Evolutionary conservation across 495 filamentous ascomycete genomes (phyloP), one percentile per base, ranked within the genome.

Genomic region (Daldinia childiae): DNA sequence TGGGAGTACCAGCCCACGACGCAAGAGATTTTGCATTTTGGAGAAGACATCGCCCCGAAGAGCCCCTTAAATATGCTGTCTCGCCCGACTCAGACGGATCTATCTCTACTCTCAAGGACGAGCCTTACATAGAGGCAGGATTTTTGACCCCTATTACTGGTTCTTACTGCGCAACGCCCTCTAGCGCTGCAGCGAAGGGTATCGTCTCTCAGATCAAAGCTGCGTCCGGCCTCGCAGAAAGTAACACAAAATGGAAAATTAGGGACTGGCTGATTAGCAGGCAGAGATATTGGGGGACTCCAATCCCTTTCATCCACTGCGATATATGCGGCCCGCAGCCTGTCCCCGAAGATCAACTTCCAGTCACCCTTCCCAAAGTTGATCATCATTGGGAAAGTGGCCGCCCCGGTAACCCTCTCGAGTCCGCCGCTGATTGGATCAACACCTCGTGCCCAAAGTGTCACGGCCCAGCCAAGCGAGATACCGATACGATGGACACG

Each of bases 401-500:
- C 6, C 91, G 90, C 68, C 83, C 84, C 14, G 93, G 93, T 0
- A 95, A 93, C 69, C 92, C 93, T 0, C 84, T 97, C 5, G 90
- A 93, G 60, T 84, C 88, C 19, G 85, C 86, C 29, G 79, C 87
- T 14, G 88, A 92, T 19, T 97, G 92, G 92, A 82, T 92, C 6
- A 87, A 93, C 70, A 92, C 89, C 0, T 71, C 82, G 0, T 97
- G 93, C 73, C 93, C 93, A 2, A 90, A 85, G 32, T 97, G 93
- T 68, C 80, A 82, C 9, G 84, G 86, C 4, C 79, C 85, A 4
- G 93, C 93, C 7, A 90, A 87, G 74, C 88, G 93, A 32, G 93
- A 97, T 73, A 97, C 93, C 2, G 93, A 97, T 75, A 97, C 93
- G 0, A 96, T 97, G 93, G 93, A 97, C 77, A 97, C 93, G 0